Evolutionary conservation across 2,329 filamentous ascomycete genomes (phyloP), one percentile per base, ranked within the genome.

Genomic region (Diaporthe sp.): DNA sequence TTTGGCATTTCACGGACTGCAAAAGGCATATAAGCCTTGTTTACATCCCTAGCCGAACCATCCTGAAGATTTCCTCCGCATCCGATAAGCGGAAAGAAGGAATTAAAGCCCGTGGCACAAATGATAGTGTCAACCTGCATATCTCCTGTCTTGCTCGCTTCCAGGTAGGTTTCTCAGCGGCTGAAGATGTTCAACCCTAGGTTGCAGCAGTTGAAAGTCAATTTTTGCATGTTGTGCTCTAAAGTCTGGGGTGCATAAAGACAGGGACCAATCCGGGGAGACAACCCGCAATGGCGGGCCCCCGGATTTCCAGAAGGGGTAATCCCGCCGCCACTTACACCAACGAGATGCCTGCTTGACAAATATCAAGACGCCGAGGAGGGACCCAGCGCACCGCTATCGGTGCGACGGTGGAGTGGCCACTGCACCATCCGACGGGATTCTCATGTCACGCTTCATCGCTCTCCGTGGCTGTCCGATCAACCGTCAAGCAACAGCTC

Each of bases 251-350:
- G 64, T 67, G 64, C 64, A 67, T 67, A 22, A 67, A 52, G 22
- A 28, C 64, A 67, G 33, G 64, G 64, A 52, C 64, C 45, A 67
- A 30, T 38, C 64, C 22, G 64, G 64, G 64, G 45, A n/a, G n/a
- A 52, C 22, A 38, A 25, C 30, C 61, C 42, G 40, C 45, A 8
- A 25, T 25, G 45, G 45, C 45, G 64, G 64, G 45, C 9, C 61
- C 13, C 10, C 64, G 64, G 64, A 50, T 67, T n/a, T 40, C 64
- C 64, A 30, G 47, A 67, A 67, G 33, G 22, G 64, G 64, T 13
- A 28, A 67, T 38, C 64, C 64, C 45, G 45, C 17, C 64, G 64
- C 64, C 45, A 67, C 64, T 67, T 52, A 67, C 64, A 67, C 64
- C 64, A 67, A 52, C 45, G 25, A 64, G 58, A 64, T 13, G 40